A percentile compares a stretch with the other conserved stretches of the same genome.
phyloP scores from a whole-genome alignment of 441 rosid genomes.

The Mallotus japonicus region DNA sequence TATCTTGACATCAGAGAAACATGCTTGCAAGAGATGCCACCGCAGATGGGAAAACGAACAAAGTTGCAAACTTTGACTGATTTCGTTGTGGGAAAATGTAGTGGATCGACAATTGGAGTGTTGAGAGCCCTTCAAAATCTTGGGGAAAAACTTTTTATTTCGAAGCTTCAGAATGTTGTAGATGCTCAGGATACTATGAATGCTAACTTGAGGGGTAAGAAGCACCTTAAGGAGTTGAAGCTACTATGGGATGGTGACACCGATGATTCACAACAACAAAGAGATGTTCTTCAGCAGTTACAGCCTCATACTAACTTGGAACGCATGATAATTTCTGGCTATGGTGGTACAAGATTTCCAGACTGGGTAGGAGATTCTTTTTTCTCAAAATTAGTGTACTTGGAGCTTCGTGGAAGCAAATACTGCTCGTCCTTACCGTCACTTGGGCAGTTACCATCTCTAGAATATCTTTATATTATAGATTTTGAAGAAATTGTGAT shows the following conservation, averaged over 20 bases:
- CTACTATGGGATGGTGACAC: slow-evolving; percentile 2
- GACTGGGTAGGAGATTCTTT: no score
- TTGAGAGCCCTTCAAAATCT: slow-evolving; percentile 4
- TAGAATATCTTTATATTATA: no score
- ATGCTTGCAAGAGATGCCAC: slow-evolving; percentile 32
- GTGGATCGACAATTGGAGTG: not conserved
- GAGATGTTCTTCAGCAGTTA: slow-evolving; percentile 10
- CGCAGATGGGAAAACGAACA: slow-evolving; percentile 9
- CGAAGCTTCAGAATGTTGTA: not conserved
- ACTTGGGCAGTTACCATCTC: no score
- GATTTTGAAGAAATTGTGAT: no score
- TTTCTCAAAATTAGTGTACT: no score
- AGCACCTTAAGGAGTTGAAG: not conserved
- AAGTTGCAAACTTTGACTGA: not conserved
- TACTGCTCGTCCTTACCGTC: no score
- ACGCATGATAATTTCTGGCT: slow-evolving; percentile 10
- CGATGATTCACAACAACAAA: not conserved
- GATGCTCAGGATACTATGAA: slow-evolving; percentile 1
- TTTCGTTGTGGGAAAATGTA: slow-evolving; percentile 17
- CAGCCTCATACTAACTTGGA: slow-evolving; percentile 15
- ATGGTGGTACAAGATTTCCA: slow-evolving; percentile 19
- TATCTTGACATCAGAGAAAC: slow-evolving; percentile 20
- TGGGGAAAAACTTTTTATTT: not conserved
- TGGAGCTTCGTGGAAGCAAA: no score
- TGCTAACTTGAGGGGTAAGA: slow-evolving; percentile 14